A percentile compares a stretch with the other conserved stretches of the same genome.
phyloP scores from a whole-genome alignment of 495 filamentous ascomycete genomes.

The Podospora pseudopauciseta region DNA sequence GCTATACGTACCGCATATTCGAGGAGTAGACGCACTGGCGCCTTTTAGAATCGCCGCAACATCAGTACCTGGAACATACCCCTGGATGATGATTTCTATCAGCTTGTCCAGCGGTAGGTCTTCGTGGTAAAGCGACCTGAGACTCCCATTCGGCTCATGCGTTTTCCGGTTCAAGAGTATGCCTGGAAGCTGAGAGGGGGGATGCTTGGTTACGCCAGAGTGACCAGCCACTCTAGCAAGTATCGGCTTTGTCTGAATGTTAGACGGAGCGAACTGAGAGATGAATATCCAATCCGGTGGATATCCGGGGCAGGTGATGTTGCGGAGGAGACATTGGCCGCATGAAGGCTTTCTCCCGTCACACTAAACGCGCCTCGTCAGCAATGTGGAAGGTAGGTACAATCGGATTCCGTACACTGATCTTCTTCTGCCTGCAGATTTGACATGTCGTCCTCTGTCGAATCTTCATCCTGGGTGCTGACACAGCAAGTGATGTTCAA shows the following conservation, averaged over 20 bases:
- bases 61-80: conserved; percentile 18
- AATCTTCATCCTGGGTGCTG: conserved; percentile 21
- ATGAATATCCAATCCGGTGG: conserved; percentile 26
- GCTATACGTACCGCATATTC: conserved; percentile 33
- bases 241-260: background rate
- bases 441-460: conserved; percentile 24
- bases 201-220: background rate
- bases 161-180: background rate
- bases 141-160: too few species aligned
- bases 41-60: too few species aligned
- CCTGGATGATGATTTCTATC: conserved; percentile 16
- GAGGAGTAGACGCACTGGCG: conserved; percentile 18
- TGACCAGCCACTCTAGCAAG: background rate
- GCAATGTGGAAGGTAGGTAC: background rate
- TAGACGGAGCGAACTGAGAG: conserved; percentile 9
- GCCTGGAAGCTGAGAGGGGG: background rate
- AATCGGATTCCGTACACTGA: conserved; percentile 16
- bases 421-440: conserved; percentile 23
- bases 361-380: conserved; percentile 17
- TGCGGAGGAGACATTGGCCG: conserved; percentile 22
- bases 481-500: background rate
- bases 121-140: background rate
- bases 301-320: conserved; percentile 24
- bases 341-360: conserved; percentile 24
- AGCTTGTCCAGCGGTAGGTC: conserved; percentile 15